Percentiles rank a stretch among this genome's conserved stretches.
Conservation (phyloP, 2,329 filamentous ascomycete species). For the Penicillium sp. region DNA sequence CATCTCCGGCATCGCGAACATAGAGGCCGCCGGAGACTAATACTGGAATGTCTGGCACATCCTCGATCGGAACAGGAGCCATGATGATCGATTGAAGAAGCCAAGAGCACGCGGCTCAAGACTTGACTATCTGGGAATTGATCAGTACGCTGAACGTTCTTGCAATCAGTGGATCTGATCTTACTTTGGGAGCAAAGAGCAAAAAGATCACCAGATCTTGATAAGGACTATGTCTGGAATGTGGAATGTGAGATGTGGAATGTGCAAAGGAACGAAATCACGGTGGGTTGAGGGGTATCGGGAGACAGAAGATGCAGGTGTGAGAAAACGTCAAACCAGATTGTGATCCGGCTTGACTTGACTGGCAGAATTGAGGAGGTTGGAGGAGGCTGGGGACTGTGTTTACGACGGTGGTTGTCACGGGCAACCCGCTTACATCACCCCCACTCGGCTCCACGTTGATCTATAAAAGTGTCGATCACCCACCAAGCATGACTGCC, state of each 20-base stretch:
- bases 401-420: conserved; percentile 28
- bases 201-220: conserved; percentile 14
- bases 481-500: neutral
- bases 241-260: conserved; percentile 7
- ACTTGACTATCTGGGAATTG: conserved; percentile 25
- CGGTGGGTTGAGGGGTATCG: conserved; percentile 10
- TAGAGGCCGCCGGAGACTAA: conserved; percentile 17
- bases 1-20: conserved; percentile 9
- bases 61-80: conserved; percentile 32
- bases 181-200: conserved; percentile 13
- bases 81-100: conserved; percentile 28
- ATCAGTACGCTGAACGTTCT: conserved; percentile 11
- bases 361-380: conserved; percentile 36
- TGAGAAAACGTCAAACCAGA: conserved; percentile 14
- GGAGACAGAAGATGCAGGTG: conserved; percentile 6
- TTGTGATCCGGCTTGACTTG: conserved; percentile 7
- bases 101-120: conserved; percentile 40
- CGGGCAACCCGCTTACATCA: conserved; percentile 33
- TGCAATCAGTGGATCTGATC: neutral
- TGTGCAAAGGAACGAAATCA: neutral
- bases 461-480: conserved; percentile 16
- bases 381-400: conserved; percentile 40
- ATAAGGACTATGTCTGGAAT: conserved; percentile 9
- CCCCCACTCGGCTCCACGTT: conserved; percentile 1
- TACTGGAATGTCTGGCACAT: conserved; percentile 25